Evolutionary conservation across 2,329 filamentous ascomycete genomes (phyloP), one percentile per base, ranked within the genome.

Genomic region (Monosporascus sp.): DNA sequence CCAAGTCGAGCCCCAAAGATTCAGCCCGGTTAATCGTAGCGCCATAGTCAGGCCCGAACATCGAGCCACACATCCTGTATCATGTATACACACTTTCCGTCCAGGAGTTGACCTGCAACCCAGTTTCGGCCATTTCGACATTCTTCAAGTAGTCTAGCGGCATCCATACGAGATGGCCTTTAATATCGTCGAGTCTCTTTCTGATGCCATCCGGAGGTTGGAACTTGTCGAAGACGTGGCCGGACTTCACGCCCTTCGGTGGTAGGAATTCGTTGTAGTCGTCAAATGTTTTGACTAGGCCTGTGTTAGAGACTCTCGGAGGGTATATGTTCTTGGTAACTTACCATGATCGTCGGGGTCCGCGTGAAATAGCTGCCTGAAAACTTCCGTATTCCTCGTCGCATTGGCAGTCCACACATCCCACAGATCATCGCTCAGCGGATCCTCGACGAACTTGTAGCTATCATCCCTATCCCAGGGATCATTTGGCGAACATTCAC

Each of bases 141-240:
- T 96, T 85, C 62, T 82, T 79, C 65, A 97, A 71, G 67, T 96
- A 97, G 46, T 91, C 83, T 63, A 97, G 70, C n/a, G 91, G 91
- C 85, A 96, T 93, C 89, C 90, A 95, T 6, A 97, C 93, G 41
- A 97, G 70, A 74, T 97, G 93, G 0, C 93, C 93, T 72, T 84
- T 86, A 60, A 97, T 83, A 65, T 86, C 79, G 62, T 90, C 85
- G 48, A 97, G 74, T 69, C 93, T 90, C 59, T 79, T 69, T 17
- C 89, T 80, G 6, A 94, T 84, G 51, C 95, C 86, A 24, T 85
- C 77, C 0, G 84, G 81, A 0, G 88, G 86, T 68, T 88, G 80
- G 70, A 87, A 90, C 54, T 82, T 82, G 67, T 95, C 90, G 63
- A 89, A 96, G 54, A 97, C 78, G 70, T 97, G 94, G 0, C 94